Conservation (phyloP, 1,284 basidiomycete genomes). For the Ceratobasidium sp. region DNA sequence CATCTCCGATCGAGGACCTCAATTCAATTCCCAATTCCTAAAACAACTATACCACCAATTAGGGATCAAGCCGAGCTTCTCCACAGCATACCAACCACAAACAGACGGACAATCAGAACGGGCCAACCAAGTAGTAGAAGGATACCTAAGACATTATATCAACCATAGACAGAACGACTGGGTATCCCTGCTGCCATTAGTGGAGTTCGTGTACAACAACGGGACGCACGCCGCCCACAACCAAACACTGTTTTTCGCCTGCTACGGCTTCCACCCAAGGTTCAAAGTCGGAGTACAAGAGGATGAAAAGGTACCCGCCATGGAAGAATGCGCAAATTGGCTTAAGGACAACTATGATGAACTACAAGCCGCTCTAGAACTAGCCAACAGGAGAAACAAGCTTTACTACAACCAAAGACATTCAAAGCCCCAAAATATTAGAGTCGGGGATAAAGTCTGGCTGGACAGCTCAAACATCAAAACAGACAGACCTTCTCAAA, state of each 20-base stretch:
- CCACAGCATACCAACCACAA: conserved; percentile 55
- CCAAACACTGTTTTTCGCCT: conserved; percentile 53
- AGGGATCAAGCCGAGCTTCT: conserved; percentile 47
- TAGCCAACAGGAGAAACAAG: too few relatives aligned
- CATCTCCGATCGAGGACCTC: neutral
- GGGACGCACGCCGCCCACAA: conserved; percentile 35
- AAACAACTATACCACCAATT: conserved; percentile 43
- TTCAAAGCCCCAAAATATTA: too few relatives aligned
- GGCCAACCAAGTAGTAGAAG: conserved; percentile 54
- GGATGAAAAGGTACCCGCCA: neutral
- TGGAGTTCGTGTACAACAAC: conserved; percentile 51
- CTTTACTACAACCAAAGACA: too few relatives aligned
- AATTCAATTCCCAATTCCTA: conserved; percentile 52
- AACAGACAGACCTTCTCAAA: too few relatives aligned
- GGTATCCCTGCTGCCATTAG: conserved; percentile 48
- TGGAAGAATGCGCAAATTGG: neutral
- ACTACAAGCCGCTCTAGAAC: too few relatives aligned
- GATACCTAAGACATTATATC: conserved; percentile 49
- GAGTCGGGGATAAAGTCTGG: too few relatives aligned
- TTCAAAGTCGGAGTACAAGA: neutral
- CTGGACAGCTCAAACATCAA: too few relatives aligned
- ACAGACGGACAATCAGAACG: conserved; percentile 57
- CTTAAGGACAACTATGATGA: neutral
- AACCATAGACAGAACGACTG: conserved; percentile 50
- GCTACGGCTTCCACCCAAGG: conserved; percentile 51